These are phyloP conservation scores for Aspergillus caelatus DNA, from an alignment of 2,329 filamentous ascomycete species.

Conservation along the genomic window DNA sequence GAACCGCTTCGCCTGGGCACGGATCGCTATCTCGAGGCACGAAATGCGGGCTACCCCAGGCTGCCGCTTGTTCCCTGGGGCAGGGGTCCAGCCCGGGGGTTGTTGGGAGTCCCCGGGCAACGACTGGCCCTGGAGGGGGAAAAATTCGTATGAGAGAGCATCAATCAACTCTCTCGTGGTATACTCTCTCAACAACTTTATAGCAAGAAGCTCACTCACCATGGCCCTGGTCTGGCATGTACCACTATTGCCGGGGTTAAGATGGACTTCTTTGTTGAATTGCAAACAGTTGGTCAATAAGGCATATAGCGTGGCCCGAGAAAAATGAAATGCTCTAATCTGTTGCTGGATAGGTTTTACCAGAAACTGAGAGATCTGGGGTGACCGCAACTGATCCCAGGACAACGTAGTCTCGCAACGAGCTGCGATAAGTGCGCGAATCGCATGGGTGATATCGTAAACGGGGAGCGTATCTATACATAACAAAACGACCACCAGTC, in stretches of 20 bases:
- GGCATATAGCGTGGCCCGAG: constrained; percentile 82
- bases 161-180: constrained; percentile 88
- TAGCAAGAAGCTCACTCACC: constrained; percentile 86
- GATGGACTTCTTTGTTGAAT: constrained; percentile 83
- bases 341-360: constrained; percentile 94
- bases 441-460: constrained; percentile 87
- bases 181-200: constrained; percentile 88
- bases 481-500: background rate
- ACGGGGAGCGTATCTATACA: constrained; percentile 78
- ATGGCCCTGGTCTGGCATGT: constrained; percentile 81
- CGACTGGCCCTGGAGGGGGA: constrained; percentile 79
- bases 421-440: constrained; percentile 79
- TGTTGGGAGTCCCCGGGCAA: constrained; percentile 39
- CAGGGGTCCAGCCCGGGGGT: constrained; percentile 34
- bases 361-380: constrained; percentile 92
- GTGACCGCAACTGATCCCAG: constrained; percentile 95
- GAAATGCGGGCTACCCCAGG: constrained; percentile 75
- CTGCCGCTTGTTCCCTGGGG: constrained; percentile 49
- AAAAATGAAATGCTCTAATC: constrained; percentile 81
- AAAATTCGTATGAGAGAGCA: constrained; percentile 91
- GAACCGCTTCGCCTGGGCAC: constrained; percentile 89
- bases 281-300: constrained; percentile 92
- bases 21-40: constrained; percentile 88
- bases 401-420: constrained; percentile 89
- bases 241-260: constrained; percentile 81